A percentile compares a stretch with the other conserved stretches of the same genome.
Conservation (phyloP, 495 filamentous ascomycete genomes). For the Daldinia caldariorum region DNA sequence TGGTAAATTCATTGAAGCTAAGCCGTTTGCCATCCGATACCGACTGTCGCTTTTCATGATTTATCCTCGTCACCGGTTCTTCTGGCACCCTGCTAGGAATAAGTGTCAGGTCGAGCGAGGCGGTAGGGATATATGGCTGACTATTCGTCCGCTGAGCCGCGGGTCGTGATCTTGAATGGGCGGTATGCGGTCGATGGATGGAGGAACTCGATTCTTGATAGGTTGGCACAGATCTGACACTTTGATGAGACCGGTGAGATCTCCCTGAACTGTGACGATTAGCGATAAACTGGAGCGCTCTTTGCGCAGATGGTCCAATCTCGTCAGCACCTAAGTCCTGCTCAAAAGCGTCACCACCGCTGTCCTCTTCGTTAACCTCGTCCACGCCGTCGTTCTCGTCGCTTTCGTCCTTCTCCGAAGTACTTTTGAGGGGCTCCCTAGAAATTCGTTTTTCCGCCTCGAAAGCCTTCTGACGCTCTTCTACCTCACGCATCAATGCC, state of each 20-base stretch:
- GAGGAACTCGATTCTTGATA: slow-evolving; percentile 32
- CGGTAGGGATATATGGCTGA: slow-evolving; percentile 54
- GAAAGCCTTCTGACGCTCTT: slow-evolving; percentile 55
- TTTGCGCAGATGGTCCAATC: slow-evolving; percentile 52
- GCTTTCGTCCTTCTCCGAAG: slow-evolving; percentile 56
- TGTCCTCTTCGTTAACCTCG: slow-evolving; percentile 54
- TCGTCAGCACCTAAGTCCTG: slow-evolving; percentile 48
- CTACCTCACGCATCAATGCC: slow-evolving; percentile 65
- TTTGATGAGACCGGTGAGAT: slow-evolving; percentile 24
- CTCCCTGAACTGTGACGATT: slow-evolving; percentile 48
- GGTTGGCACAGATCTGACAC: slow-evolving; percentile 14
- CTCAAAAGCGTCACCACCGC: slow-evolving; percentile 52
- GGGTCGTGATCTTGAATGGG: slow-evolving; percentile 54
- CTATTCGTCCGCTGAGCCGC: slow-evolving; percentile 56
- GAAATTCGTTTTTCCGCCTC: slow-evolving; percentile 42
- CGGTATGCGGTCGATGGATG: slow-evolving; percentile 55
- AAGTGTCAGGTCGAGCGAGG: slow-evolving; percentile 29
- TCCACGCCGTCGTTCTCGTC: slow-evolving; percentile 48
- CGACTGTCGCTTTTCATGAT: slow-evolving; percentile 58
- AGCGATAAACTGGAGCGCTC: slow-evolving; percentile 61
- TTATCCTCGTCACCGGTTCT: slow-evolving; percentile 27
- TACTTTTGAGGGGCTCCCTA: slow-evolving; percentile 52
- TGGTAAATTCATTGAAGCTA: slow-evolving; percentile 65
- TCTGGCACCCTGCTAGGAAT: slow-evolving; percentile 33
- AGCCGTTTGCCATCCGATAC: slow-evolving; percentile 59